Evolutionary conservation across 2,329 filamentous ascomycete species (phyloP).

Genomic region (Colletotrichum coccodes): DNA sequence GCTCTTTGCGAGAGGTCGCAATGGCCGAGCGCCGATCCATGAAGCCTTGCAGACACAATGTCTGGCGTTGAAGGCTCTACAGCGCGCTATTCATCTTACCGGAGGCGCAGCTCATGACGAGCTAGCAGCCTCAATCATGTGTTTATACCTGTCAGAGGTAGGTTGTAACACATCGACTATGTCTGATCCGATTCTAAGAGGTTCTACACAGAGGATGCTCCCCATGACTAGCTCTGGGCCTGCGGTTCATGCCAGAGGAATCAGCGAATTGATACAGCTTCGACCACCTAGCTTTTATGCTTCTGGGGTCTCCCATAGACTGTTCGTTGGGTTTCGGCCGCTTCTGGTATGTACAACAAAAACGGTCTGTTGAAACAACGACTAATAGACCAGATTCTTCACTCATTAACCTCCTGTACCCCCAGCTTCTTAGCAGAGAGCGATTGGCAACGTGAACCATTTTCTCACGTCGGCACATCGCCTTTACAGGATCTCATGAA

Average conservation of each 20-base stretch:
- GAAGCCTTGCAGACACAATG: slow-evolving; percentile 42
- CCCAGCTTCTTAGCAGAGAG: slow-evolving; percentile 42
- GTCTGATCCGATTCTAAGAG: background rate
- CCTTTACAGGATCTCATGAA: slow-evolving; percentile 46
- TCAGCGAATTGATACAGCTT: slow-evolving; percentile 45
- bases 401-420: slow-evolving; percentile 41
- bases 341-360: slow-evolving; percentile 49
- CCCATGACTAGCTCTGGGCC: slow-evolving; percentile 39
- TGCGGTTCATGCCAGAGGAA: slow-evolving; percentile 45
- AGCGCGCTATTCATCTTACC: slow-evolving; percentile 31
- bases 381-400: slow-evolving; percentile 39
- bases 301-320: slow-evolving; percentile 45
- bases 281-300: slow-evolving; percentile 42
- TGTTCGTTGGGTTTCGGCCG: slow-evolving; percentile 53
- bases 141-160: slow-evolving; percentile 44
- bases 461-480: slow-evolving; percentile 37
- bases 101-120: slow-evolving; percentile 34
- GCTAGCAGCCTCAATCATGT: slow-evolving; percentile 47
- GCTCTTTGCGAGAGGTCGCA: slow-evolving; percentile 38
- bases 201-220: slow-evolving; percentile 34
- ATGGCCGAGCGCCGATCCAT: slow-evolving; percentile 35
- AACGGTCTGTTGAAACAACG: background rate
- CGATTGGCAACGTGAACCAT: slow-evolving; percentile 45
- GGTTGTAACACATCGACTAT: background rate
- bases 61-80: slow-evolving; percentile 42